A percentile compares a stretch with the other conserved stretches of the same genome.
Conservation (phyloP, 2,329 filamentous ascomycete species). For the Botrytis elliptica region DNA sequence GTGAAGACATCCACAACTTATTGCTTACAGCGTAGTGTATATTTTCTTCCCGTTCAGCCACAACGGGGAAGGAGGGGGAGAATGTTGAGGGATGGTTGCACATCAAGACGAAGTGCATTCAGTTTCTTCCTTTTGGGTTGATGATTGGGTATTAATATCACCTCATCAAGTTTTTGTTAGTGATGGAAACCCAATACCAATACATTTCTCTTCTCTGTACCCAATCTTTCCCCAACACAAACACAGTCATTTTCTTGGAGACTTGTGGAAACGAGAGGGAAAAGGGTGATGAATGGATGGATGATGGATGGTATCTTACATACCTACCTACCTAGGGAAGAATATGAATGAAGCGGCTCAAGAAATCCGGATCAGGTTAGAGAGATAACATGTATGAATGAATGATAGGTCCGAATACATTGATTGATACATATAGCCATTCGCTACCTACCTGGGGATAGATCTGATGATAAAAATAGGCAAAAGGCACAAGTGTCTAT, state of each 20-base stretch:
- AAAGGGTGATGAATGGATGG: neutral
- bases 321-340: neutral
- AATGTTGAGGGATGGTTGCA: neutral
- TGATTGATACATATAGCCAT: neutral
- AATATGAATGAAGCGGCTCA: neutral
- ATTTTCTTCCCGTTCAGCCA: constrained; percentile 1
- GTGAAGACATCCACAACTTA: neutral
- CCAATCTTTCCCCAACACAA: neutral
- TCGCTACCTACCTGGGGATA: too few species aligned
- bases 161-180: constrained; percentile 13
- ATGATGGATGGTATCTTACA: too few species aligned
- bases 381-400: neutral
- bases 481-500: neutral
- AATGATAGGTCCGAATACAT: neutral
- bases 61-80: neutral
- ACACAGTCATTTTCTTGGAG: neutral
- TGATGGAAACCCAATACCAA: neutral
- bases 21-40: neutral
- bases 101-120: neutral
- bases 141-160: constrained; percentile 16
- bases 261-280: neutral
- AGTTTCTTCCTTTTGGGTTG: neutral
- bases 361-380: neutral
- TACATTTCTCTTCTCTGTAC: neutral
- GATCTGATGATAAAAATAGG: neutral